These are phyloP conservation scores for Paramyrothecium sp. DNA, from an alignment of 2,329 filamentous ascomycete genomes.

Conservation along the genomic window DNA sequence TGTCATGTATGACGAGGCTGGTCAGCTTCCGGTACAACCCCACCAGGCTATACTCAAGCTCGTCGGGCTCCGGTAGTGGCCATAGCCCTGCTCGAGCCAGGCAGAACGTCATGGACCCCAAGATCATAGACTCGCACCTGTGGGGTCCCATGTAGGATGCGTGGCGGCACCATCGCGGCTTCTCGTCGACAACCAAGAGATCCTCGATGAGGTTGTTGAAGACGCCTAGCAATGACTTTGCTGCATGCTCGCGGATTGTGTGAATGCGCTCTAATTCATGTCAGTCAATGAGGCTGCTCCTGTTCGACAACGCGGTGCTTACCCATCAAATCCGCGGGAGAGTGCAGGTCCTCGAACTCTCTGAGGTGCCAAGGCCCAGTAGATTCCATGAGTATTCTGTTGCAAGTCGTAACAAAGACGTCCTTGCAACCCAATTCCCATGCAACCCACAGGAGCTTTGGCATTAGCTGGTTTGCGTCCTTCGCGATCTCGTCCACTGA, in stretches of 20 bases:
- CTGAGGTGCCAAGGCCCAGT: conserved; percentile 4
- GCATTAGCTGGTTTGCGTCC: conserved; percentile 12
- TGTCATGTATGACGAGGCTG: conserved; percentile 24
- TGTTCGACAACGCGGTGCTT: background rate
- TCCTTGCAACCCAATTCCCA: conserved; percentile 27
- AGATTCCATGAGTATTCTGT: conserved; percentile 19
- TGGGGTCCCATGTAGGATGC: conserved; percentile 31
- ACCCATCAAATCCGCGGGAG: background rate
- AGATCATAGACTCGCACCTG: conserved; percentile 34
- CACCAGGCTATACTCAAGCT: conserved; percentile 21
- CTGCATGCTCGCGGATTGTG: conserved; percentile 13
- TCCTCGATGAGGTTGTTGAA: conserved; percentile 20
- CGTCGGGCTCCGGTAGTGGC: conserved; percentile 23
- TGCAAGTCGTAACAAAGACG: conserved; percentile 15
- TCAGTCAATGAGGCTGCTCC: background rate
- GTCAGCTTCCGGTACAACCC: conserved; percentile 18
- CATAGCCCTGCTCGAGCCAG: conserved; percentile 28
- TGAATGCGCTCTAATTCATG: conserved; percentile 10
- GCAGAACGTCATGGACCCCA: conserved; percentile 32
- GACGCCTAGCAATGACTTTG: conserved; percentile 15
- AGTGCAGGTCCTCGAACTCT: conserved; percentile 11
- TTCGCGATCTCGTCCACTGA: conserved; percentile 10
- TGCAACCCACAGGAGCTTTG: conserved; percentile 25
- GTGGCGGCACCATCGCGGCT: conserved; percentile 29
- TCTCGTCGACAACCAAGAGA: conserved; percentile 25